phyloP scores from a whole-genome alignment of 345 rosid genomes.

The Ailanthus altissimus region DNA sequence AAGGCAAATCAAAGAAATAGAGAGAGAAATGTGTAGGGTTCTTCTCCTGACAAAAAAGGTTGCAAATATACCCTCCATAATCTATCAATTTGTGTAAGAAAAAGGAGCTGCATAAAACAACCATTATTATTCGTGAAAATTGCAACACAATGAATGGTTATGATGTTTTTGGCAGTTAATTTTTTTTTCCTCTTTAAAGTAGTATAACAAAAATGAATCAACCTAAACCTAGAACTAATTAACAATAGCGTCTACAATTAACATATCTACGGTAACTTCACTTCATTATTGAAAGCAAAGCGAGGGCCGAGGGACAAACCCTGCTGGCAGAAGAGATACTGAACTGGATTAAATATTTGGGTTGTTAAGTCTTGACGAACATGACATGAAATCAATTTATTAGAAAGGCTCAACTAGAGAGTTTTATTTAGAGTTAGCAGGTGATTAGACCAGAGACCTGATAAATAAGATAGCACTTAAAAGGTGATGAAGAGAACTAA shows the following conservation, averaged over 20 bases:
- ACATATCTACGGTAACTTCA: too few relatives aligned
- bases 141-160: slow-evolving; percentile 3
- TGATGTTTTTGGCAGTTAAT: neutral
- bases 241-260: neutral
- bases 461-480: neutral
- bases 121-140: neutral
- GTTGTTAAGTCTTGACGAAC: too few relatives aligned
- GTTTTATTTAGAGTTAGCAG: neutral
- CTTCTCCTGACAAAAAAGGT: neutral
- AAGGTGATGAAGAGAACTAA: too few relatives aligned
- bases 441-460: neutral
- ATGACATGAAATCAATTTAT: too few relatives aligned
- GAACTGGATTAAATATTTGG: too few relatives aligned
- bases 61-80: neutral
- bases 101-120: neutral
- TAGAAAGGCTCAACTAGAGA: neutral
- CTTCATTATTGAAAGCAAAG: too few relatives aligned
- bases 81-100: neutral
- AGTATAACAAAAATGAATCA: neutral
- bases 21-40: neutral
- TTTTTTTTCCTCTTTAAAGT: neutral
- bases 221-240: neutral
- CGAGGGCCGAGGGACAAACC: too few relatives aligned
- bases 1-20: neutral
- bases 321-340: too few relatives aligned